Base-by-base conservation (phyloP, 371 early-diverging fungal genomes). In the Mortierella polycephala region DNA sequence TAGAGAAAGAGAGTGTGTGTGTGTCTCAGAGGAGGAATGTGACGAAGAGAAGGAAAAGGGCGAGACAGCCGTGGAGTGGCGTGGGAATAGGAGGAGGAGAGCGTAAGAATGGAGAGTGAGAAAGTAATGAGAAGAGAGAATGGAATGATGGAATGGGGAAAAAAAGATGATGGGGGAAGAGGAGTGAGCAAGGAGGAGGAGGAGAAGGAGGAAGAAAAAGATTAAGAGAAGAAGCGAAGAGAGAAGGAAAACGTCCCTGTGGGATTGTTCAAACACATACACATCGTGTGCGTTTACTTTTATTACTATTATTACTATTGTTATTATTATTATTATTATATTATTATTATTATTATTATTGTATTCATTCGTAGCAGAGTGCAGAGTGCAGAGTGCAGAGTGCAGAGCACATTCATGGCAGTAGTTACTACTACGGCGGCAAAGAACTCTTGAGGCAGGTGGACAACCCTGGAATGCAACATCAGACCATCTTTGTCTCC, bases 31-130 rank as follows among this genome's bases (percentile, higher is more conserved):
- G 50, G 50, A 20, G 37, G 39, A 51, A 44, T 30, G 49, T 4
- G 18, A 56, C 41, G 11, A 41, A 39, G 59, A 67, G 50, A 45
- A 45, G 51, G 39, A 30, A 50, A 30, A 14, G 57, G 49, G 52
- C 16, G 42, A 16, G 12, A 21, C 18, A 44, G 23, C 16, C 10
- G 14, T 14, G 44, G 55, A 14, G 21, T n/a, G 30, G 5, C 23
- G 16, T 14, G 23, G 41, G 51, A 55, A 58, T 13, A n/a, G 7
- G 23, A 46, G 21, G 41, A 46, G 39, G 49, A 14, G 57, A 13
- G n/a, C 21, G 23, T 10, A 46, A 20, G 49, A 23, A 16, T 45
- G 52, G 45, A 23, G 47, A 23, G 21, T n/a, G 64, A 64, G 20
- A 46, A 49, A 20, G 16, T 18, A 37, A 47, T 10, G 52, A 30